A percentile compares a stretch with the other conserved stretches of the same genome.
Conservation (phyloP, 2,329 filamentous ascomycete genomes). For the Arthrobotrys entomopaga region DNA sequence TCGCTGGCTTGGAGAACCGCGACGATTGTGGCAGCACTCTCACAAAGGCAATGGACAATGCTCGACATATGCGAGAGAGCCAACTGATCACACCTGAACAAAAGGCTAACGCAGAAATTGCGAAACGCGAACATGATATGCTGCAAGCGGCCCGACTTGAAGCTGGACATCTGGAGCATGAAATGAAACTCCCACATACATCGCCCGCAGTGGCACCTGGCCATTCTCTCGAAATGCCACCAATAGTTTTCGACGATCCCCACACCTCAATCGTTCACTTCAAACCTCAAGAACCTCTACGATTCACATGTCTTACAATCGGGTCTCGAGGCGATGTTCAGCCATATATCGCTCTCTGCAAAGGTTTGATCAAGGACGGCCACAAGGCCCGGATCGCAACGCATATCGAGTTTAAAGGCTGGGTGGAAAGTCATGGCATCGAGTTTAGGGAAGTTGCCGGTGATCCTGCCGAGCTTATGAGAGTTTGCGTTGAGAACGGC, state of each 20-base stretch:
- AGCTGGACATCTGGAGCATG: slow-evolving; percentile 63
- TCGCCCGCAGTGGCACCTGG: slow-evolving; percentile 55
- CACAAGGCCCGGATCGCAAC: slow-evolving; percentile 89
- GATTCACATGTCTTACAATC: slow-evolving; percentile 92
- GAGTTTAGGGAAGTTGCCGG: slow-evolving; percentile 89
- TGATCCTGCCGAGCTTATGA: slow-evolving; percentile 93
- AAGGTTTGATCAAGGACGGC: slow-evolving; percentile 85
- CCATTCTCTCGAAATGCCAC: slow-evolving; percentile 68
- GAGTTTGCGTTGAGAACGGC: slow-evolving; percentile 93
- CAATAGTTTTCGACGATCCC: slow-evolving; percentile 88
- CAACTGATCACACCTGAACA: slow-evolving; percentile 75
- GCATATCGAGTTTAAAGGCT: slow-evolving; percentile 86
- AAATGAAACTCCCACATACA: slow-evolving; percentile 60
- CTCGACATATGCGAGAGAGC: slow-evolving; percentile 76
- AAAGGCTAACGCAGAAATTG: slow-evolving; percentile 75
- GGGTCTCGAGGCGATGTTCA: slow-evolving; percentile 96
- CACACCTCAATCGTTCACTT: slow-evolving; percentile 89
- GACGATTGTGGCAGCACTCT: slow-evolving; percentile 90
- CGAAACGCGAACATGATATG: slow-evolving; percentile 82
- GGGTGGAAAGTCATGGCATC: slow-evolving; percentile 92
- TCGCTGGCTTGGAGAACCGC: slow-evolving; percentile 77
- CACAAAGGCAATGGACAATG: slow-evolving; percentile 78
- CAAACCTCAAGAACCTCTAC: slow-evolving; percentile 81
- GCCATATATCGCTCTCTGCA: slow-evolving; percentile 95
- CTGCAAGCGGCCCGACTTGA: slow-evolving; percentile 75